Base-by-base conservation (phyloP, 129 eudicot species). In the Flaveria trinervia region DNA sequence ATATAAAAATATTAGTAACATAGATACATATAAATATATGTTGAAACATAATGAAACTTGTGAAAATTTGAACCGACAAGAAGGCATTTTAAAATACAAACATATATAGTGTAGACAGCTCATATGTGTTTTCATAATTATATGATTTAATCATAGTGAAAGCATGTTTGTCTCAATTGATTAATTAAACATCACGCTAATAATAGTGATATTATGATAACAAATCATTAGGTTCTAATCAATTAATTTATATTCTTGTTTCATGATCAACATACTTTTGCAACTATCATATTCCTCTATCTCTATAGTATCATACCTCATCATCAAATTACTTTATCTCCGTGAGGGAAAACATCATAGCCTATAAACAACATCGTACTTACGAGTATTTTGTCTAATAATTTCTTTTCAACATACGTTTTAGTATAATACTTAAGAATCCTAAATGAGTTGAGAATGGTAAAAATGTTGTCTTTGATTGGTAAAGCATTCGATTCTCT, bases 151-250 rank as follows among this genome's bases (percentile, higher is more conserved):
- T 77, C 56, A 68, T 77, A 56, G 81, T 68, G 68, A 55, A 59
- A 55, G 68, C 68, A 77, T 68, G 81, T 77, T 68, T 77, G 68
- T 77, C 75, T 77, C 25, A 22, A 52, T 72, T 36, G 70, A 74
- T 68, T 50, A 68, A 77, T 68, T 77, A 55, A 77, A 68, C 68
- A 68, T 77, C 81, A 77, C 81, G 81, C 68, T 77, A 77, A 44
- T 74, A 77, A 77, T 77, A 77, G 81, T 77, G 57, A 77, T 77
- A 68, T 77, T 55, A 77, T 68, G 75, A 77, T 77, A 72, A 56
- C 77, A 33, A 55, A 72, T 39, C 67, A 55, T 72, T 72, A 56
- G 18, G 77, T 55, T 72, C 55, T 55, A 72, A 30, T 60, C 36
- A 33, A 72, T 36, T 39, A 54, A 39, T 18, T 73, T 7, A 54